Evolutionary conservation across 176 grass and related monocot species (phyloP), one percentile per base, ranked within the genome.

Genomic region (Aegilops umbellulata): DNA sequence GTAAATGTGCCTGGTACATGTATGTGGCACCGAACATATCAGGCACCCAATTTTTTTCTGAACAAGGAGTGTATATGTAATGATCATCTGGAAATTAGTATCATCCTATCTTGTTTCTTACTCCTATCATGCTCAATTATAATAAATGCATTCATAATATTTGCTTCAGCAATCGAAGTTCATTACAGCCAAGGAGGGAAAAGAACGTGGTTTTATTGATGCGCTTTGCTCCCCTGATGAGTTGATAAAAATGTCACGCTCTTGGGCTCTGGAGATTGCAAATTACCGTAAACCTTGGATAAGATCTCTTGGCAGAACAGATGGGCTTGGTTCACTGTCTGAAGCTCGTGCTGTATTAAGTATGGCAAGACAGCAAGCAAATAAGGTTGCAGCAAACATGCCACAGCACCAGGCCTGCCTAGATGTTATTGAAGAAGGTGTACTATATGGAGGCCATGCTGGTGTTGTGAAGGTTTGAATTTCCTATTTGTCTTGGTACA

Each of bases 241-340:
- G 73, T 85, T 98, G 92, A 85, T 98, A 65, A 92, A 88, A 75
- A 24, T 89, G 31, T 85, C 93, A 78, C 90, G 95, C 61, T 77
- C 80, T 36, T 98, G 95, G 95, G 95, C 95, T 55, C 73, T 98
- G 29, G 95, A 95, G 38, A 94, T 98, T 67, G 95, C 91, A 68
- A 90, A 89, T 41, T 85, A 84, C 10, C 80, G 84, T 78, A 98
- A 90, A 90, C 91, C 95, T 78, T 98, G 95, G 95, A 80, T 92
- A 75, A 92, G 36, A 80, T 92, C 93, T 92, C 89, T 98, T 78
- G 85, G 79, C 32, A 91, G 93, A 79, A 98, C 91, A 65, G 95
- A 95, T 86, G 89, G 74, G 83, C 72, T 98, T 79, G 77, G 93
- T 55, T 92, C 95, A 32, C 86, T 98, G 49, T 93, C 91, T 90